phyloP scores from a whole-genome alignment of 192 early-diverging fungal genomes.

The Coemansia pectinata region DNA sequence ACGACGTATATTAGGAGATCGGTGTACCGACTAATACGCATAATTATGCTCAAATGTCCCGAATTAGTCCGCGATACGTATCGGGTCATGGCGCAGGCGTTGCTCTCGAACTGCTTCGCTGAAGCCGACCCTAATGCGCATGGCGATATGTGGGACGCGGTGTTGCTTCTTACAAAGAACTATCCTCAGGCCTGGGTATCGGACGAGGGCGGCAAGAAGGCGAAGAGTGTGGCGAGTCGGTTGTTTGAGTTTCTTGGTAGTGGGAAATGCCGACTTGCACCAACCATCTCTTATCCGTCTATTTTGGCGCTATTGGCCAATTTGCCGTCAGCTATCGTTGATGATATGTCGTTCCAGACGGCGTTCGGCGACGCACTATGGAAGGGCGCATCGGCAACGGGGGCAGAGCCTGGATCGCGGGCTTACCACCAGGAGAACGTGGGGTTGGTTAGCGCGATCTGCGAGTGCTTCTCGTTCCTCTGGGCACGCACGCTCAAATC shows the following conservation, averaged over 20 bases:
- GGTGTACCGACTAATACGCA: constrained; percentile 34
- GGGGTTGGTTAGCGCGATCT: constrained; percentile 36
- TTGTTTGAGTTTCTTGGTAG: constrained; percentile 69
- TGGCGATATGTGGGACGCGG: constrained; percentile 84
- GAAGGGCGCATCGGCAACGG: constrained; percentile 28
- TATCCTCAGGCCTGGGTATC: constrained; percentile 63
- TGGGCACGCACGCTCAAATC: constrained; percentile 40
- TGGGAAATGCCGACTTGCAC: constrained; percentile 60
- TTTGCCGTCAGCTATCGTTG: constrained; percentile 53
- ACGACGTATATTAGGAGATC: constrained; percentile 38
- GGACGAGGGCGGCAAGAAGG: constrained; percentile 19
- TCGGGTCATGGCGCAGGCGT: constrained; percentile 55
- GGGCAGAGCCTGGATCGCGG: constrained; percentile 1
- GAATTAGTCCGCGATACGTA: constrained; percentile 48
- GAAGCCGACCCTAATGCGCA: constrained; percentile 76
- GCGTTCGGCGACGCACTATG: constrained; percentile 38
- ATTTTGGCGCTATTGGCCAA: constrained; percentile 72
- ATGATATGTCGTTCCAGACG: constrained; percentile 32
- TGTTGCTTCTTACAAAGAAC: constrained; percentile 74
- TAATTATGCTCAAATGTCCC: constrained; percentile 39
- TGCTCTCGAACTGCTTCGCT: constrained; percentile 66
- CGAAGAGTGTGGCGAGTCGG: constrained; percentile 47
- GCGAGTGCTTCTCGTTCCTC: constrained; percentile 51
- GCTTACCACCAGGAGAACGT: constrained; percentile 28
- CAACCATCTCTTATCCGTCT: constrained; percentile 69